phyloP scores from a whole-genome alignment of 2,329 filamentous ascomycete genomes.

The Penicillium frequentans region DNA sequence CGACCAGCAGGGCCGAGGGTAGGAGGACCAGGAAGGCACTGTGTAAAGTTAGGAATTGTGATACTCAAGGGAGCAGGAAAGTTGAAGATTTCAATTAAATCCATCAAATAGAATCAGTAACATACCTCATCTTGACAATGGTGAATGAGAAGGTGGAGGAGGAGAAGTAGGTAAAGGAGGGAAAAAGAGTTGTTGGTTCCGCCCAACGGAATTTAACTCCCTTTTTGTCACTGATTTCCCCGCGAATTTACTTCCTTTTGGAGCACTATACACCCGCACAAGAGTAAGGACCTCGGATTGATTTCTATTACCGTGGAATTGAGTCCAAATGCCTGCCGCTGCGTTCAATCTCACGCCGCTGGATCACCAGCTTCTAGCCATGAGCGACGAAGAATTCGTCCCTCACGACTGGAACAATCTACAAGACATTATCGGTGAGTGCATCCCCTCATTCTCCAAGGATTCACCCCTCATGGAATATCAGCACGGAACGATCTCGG shows the following conservation, averaged over 20 bases:
- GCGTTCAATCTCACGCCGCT: conserved; percentile 52
- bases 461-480: conserved; percentile 13
- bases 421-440: conserved; percentile 53
- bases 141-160: not conserved
- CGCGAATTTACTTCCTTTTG: conserved; percentile 3
- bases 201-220: conserved; percentile 23
- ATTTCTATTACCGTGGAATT: too few species aligned
- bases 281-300: not conserved
- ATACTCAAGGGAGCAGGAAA: not conserved
- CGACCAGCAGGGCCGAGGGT: conserved; percentile 73
- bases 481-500: conserved; percentile 54
- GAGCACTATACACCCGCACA: not conserved
- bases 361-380: conserved; percentile 51
- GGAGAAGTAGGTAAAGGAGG: conserved; percentile 3
- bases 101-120: not conserved
- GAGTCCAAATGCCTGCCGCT: conserved; percentile 8
- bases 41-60: conserved; percentile 17
- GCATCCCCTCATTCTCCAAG: conserved; percentile 3
- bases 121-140: conserved; percentile 31
- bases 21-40: conserved; percentile 72
- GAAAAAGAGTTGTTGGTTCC: conserved; percentile 7
- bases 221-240: conserved; percentile 10
- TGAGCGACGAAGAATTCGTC: conserved; percentile 54
- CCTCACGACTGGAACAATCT: conserved; percentile 55
- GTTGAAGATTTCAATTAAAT: not conserved